Conservation (phyloP, 495 filamentous ascomycete species). For the Parathielavia appendiculata region DNA sequence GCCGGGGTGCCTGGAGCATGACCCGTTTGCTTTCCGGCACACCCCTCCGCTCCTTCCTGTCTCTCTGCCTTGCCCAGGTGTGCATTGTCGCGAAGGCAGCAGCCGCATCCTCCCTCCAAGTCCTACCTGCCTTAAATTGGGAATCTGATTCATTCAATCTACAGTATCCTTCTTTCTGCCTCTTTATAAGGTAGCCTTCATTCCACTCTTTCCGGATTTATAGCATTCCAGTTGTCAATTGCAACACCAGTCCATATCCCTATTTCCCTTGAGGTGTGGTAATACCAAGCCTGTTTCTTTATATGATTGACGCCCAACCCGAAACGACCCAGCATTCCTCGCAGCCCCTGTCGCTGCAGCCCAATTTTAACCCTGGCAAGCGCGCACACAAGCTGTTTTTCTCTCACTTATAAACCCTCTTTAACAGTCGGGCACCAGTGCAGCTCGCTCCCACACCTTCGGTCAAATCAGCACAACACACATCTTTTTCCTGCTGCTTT, state of each 20-base stretch:
- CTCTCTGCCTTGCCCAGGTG: conserved; percentile 6
- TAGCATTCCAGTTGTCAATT: neutral
- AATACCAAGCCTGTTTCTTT: conserved; percentile 17
- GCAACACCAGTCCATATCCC: conserved; percentile 26
- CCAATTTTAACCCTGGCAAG: conserved; percentile 27
- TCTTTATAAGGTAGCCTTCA: conserved; percentile 11
- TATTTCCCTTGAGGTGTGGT: conserved; percentile 20
- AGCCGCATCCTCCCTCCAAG: conserved; percentile 8
- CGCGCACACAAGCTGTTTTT: conserved; percentile 25
- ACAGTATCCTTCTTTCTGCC: neutral
- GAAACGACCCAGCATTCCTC: conserved; percentile 20
- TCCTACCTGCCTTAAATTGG: conserved; percentile 2
- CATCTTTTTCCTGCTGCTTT: conserved; percentile 32
- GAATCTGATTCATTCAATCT: neutral
- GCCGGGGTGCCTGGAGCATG: conserved; percentile 10
- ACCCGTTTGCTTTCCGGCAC: conserved; percentile 5
- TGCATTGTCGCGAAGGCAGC: conserved; percentile 28
- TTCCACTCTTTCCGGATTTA: conserved; percentile 7
- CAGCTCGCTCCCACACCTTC: conserved; percentile 26
- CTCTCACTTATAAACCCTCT: conserved; percentile 27
- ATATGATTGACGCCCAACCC: conserved; percentile 34
- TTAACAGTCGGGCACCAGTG: conserved; percentile 35
- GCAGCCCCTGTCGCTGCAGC: conserved; percentile 22
- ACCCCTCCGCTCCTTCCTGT: neutral
- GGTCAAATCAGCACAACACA: conserved; percentile 42